These are phyloP conservation scores for Rhizopogon salebrosus DNA, from an alignment of 768 basidiomycete species.

Conservation along the genomic window DNA sequence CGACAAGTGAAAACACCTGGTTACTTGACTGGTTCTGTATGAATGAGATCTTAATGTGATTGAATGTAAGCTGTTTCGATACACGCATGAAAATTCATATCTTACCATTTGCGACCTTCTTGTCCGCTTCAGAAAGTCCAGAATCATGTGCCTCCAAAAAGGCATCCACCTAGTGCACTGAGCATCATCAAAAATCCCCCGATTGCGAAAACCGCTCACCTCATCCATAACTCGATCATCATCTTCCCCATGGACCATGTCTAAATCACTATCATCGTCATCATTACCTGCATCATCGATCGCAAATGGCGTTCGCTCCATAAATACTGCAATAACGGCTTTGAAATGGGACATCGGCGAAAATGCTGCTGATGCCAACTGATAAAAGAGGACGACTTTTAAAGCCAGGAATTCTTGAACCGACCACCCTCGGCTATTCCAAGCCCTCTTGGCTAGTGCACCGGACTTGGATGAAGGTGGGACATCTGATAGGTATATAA, in stretches of 20 bases:
- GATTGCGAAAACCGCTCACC: conserved; percentile 45
- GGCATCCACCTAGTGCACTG: conserved; percentile 64
- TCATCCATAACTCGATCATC: conserved; percentile 88
- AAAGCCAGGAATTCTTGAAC: no score
- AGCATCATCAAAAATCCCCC: background rate
- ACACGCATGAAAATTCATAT: background rate
- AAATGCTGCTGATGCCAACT: conserved; percentile 25
- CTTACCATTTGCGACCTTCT: conserved; percentile 71
- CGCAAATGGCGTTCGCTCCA: conserved; percentile 94
- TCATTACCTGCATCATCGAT: conserved; percentile 91
- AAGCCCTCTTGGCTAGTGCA: no score
- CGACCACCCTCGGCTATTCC: no score
- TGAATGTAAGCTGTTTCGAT: background rate
- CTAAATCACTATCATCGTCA: conserved; percentile 62
- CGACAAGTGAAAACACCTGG: background rate
- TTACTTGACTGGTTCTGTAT: conserved; percentile 56
- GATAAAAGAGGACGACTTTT: no score
- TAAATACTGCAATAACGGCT: conserved; percentile 74
- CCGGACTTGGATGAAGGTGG: no score
- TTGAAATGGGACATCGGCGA: conserved; percentile 65
- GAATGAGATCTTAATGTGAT: conserved; percentile 42
- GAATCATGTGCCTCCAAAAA: conserved; percentile 93
- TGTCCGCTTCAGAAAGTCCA: conserved; percentile 75
- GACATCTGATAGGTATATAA: no score
- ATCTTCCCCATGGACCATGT: conserved; percentile 48